Evolutionary conservation across 1,139 yeast genomes (phyloP).

Genomic region (Suhomyces maxii): DNA sequence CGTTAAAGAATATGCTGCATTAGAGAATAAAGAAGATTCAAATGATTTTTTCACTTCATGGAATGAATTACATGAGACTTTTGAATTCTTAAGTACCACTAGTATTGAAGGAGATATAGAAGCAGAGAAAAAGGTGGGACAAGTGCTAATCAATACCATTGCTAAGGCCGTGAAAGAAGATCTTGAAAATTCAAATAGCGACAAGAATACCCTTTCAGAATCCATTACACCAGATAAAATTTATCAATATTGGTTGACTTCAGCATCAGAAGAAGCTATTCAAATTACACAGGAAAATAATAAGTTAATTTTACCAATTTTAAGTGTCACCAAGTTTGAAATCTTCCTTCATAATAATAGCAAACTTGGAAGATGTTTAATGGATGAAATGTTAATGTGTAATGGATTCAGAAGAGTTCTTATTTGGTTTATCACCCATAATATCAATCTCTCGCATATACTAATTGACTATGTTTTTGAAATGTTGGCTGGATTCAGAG

Average conservation of each 20-base stretch:
- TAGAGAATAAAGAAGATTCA: conserved; percentile 22
- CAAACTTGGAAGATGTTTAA: conserved; percentile 51
- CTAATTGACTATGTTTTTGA: conserved; percentile 60
- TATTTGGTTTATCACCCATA: conserved; percentile 69
- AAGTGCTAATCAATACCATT: conserved; percentile 46
- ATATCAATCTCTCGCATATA: conserved; percentile 52
- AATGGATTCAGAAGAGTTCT: conserved; percentile 58
- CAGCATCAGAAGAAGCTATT: conserved; percentile 30
- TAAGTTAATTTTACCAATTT: conserved; percentile 37
- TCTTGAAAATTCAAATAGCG: conserved; percentile 7
- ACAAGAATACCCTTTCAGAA: conserved; percentile 9
- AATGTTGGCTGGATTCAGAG: conserved; percentile 54
- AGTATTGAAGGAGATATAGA: conserved; percentile 28
- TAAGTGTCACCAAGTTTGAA: conserved; percentile 44
- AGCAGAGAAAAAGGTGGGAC: conserved; percentile 36
- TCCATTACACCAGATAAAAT: conserved; percentile 50
- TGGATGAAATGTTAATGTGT: conserved; percentile 72
- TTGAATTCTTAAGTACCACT: conserved; percentile 28
- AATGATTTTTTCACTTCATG: conserved; percentile 33
- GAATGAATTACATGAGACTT: conserved; percentile 28
- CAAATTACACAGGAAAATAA: conserved; percentile 28
- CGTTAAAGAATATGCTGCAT: conserved; percentile 17
- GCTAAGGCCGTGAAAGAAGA: conserved; percentile 51
- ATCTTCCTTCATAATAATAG: conserved; percentile 35
- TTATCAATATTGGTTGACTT: conserved; percentile 44